Conservation (phyloP, 2,329 filamentous ascomycete species). For the Cadophora sp. region DNA sequence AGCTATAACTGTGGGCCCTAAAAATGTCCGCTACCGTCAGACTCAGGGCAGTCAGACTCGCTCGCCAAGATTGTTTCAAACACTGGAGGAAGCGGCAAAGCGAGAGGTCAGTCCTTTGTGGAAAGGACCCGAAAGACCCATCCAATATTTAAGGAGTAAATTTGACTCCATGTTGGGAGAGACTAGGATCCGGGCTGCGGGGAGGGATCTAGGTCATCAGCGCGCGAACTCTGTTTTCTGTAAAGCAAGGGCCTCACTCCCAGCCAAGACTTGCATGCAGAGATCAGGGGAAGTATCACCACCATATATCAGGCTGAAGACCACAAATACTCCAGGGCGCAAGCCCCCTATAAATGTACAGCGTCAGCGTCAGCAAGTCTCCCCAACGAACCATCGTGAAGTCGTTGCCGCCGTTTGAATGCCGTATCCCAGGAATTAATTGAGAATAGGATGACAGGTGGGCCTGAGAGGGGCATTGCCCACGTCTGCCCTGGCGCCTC, state of each 20-base stretch:
- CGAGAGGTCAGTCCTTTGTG: constrained; percentile 11
- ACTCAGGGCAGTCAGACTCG: constrained; percentile 5
- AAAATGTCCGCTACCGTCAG: constrained; percentile 1
- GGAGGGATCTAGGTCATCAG: constrained; percentile 1
- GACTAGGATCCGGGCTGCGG: neutral
- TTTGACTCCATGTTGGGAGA: neutral
- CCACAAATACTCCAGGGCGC: neutral
- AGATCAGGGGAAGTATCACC: constrained; percentile 14
- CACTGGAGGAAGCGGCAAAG: constrained; percentile 17
- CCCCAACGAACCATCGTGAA: neutral
- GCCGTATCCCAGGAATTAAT: neutral
- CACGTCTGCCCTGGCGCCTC: constrained; percentile 4
- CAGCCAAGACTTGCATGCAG: neutral
- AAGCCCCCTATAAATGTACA: neutral
- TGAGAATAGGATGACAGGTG: neutral
- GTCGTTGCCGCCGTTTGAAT: neutral
- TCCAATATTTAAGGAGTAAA: constrained; percentile 9
- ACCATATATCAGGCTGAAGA: constrained; percentile 3
- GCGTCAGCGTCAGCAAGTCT: constrained; percentile 5
- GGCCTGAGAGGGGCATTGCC: constrained; percentile 4
- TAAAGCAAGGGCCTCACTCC: neutral
- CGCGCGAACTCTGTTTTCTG: constrained; percentile 1
- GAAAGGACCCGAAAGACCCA: neutral
- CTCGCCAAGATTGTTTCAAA: constrained; percentile 19
- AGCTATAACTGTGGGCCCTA: constrained; percentile 10